A percentile compares a stretch with the other conserved stretches of the same genome.
phyloP scores from a whole-genome alignment of 805 yeast genomes.

The Wickerhamomyces hampshirensis region DNA sequence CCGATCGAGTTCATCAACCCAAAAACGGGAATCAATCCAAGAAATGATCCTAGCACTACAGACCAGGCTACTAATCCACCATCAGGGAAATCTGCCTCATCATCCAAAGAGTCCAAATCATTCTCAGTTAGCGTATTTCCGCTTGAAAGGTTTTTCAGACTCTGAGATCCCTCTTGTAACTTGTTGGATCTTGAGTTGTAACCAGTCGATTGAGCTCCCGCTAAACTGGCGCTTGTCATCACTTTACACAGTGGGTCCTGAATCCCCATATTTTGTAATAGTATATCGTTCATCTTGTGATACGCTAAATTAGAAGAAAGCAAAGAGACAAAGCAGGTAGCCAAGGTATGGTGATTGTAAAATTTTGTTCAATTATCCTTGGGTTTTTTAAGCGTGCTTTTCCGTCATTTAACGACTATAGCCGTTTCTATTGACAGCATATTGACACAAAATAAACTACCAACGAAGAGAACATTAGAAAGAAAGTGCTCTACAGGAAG shows the following conservation, averaged over 20 bases:
- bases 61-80: slow-evolving; percentile 56
- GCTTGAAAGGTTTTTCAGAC: slow-evolving; percentile 9
- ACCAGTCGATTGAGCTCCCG: slow-evolving; percentile 7
- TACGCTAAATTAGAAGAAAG: too few species aligned
- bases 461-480: too few species aligned
- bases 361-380: too few species aligned
- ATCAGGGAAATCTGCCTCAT: slow-evolving; percentile 35
- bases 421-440: too few species aligned
- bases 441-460: too few species aligned
- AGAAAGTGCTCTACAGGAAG: too few species aligned
- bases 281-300: not conserved
- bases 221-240: too few species aligned
- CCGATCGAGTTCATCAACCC: slow-evolving; percentile 63
- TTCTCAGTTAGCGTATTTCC: slow-evolving; percentile 2
- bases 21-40: slow-evolving; percentile 53
- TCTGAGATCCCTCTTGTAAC: not conserved
- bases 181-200: slow-evolving; percentile 4
- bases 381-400: too few species aligned
- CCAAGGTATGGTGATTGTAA: too few species aligned
- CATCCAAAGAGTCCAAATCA: slow-evolving; percentile 10
- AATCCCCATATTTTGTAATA: not conserved
- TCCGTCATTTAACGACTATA: too few species aligned
- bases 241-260: too few species aligned
- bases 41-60: slow-evolving; percentile 56
- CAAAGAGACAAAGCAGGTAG: too few species aligned